Evolutionary conservation across 345 rosid species (phyloP), one percentile per base, ranked within the genome.

Genomic region (Syzygium aqueum): DNA sequence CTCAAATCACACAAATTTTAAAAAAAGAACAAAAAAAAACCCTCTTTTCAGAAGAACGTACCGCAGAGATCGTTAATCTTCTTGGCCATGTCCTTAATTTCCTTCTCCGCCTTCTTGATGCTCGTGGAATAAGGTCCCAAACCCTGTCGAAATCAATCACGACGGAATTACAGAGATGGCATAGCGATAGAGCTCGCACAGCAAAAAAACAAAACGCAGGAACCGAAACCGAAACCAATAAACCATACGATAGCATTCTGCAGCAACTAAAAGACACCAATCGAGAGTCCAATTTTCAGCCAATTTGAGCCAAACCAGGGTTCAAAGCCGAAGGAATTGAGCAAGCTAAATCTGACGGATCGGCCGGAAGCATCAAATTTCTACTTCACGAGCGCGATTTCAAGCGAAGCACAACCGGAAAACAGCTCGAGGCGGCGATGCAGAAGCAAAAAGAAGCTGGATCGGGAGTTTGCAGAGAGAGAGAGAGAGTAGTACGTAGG

Each of bases 91-190:
- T 97, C 98, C 89, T 96, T 97, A 50, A 96, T 96, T 88, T 95
- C 99, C 91, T 97, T 97, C 90, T 97, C 99, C 2, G 57, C 96
- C 90, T 95, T 95, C 97, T 97, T 97, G 57, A 95, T 96, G 87
- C 96, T 92, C n/a, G 90, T 93, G 3, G 98, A 95, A 89, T 97
- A 97, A 37, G 99, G 98, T 59, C 99, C 99, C 86, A 96, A 91
- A 16, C 99, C 99, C 99, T 97, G 90, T 90, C 82, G 49, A 3
- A 73, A 5, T 43, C 1, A 73, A 37, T 37, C 82, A 37, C 10
- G 14, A 37, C 27, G 15, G 10, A 73, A 37, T 73, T 73, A 73
- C 25, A 2, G 49, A 1, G 4, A 73, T 43, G 46, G 27, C 82
- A 22, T 22, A 0, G 49, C 14, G 23, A 73, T 21, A 73, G 49